Conservation (phyloP, 208 protist genomes). For the Leishmania tropica region DNA sequence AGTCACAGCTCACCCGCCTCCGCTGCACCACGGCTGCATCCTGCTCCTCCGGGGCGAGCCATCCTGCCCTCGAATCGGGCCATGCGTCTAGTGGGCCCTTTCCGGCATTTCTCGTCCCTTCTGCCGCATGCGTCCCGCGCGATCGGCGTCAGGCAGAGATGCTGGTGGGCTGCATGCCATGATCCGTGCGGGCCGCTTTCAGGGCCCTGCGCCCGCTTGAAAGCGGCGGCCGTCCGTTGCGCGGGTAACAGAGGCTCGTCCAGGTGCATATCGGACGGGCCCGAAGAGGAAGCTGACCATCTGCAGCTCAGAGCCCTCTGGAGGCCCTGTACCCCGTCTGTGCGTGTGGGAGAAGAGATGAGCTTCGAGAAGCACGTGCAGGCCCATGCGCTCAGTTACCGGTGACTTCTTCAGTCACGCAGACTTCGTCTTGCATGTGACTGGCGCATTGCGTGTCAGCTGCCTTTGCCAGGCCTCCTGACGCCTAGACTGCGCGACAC, state of each 20-base stretch:
- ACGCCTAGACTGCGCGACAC: conserved; percentile 9
- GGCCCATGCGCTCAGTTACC: background rate
- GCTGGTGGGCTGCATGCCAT: background rate
- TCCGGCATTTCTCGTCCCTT: background rate
- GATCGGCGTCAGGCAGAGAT: background rate
- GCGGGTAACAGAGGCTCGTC: background rate
- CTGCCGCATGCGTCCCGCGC: background rate
- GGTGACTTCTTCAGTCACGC: background rate
- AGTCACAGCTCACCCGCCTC: background rate
- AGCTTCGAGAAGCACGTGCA: background rate
- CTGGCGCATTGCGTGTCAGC: background rate
- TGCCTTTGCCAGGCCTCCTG: background rate
- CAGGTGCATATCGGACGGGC: background rate
- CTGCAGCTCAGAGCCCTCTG: background rate
- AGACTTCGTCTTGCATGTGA: background rate
- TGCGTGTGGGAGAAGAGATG: background rate
- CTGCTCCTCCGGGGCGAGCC: background rate
- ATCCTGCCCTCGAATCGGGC: background rate
- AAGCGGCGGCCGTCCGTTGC: background rate
- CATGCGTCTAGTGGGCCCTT: background rate
- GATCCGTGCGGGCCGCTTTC: background rate
- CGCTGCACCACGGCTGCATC: background rate
- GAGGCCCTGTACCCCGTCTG: too few species aligned
- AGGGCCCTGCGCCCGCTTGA: background rate
- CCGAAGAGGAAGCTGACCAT: background rate